phyloP scores from a whole-genome alignment of 2,329 filamentous ascomycete genomes.

The Rutstroemia sp. region DNA sequence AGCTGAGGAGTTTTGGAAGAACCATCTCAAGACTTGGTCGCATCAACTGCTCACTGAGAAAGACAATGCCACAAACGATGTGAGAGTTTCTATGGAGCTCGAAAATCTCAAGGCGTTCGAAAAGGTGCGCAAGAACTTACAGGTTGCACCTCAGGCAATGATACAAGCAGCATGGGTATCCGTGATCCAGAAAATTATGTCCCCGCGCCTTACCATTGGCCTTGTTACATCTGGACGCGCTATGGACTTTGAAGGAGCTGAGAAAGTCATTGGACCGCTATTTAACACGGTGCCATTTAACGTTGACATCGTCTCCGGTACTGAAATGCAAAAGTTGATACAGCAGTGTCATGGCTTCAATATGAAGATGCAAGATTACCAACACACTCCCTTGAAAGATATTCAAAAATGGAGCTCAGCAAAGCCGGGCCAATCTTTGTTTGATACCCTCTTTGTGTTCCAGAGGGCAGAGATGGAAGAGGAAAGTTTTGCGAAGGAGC shows the following conservation, averaged over 20 bases:
- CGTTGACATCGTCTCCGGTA: conserved; percentile 35
- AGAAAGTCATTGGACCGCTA: conserved; percentile 68
- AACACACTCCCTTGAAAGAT: conserved; percentile 70
- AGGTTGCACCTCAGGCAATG: conserved; percentile 72
- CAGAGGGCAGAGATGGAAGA: conserved; percentile 43
- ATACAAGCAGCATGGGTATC: conserved; percentile 68
- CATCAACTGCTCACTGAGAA: conserved; percentile 10
- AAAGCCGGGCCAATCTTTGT: conserved; percentile 47
- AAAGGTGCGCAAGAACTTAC: conserved; percentile 46
- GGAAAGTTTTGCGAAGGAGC: conserved; percentile 21
- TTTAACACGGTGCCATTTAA: conserved; percentile 85
- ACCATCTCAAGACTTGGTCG: conserved; percentile 22
- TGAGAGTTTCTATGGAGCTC: conserved; percentile 28
- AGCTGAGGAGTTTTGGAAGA: conserved; percentile 59
- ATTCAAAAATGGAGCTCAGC: conserved; percentile 71
- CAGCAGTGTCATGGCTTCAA: conserved; percentile 64
- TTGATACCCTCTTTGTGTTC: conserved; percentile 79
- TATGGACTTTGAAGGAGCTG: conserved; percentile 57
- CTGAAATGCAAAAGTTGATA: conserved; percentile 55
- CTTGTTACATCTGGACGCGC: conserved; percentile 73
- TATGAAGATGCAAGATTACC: conserved; percentile 58
- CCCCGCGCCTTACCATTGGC: conserved; percentile 46
- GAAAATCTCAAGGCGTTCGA: conserved; percentile 40
- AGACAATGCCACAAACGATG: conserved; percentile 6
- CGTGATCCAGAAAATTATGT: conserved; percentile 47